Percentiles rank a stretch among this genome's conserved stretches.
These are phyloP conservation scores for Acanthamoeba royreba DNA, from an alignment of 208 protist species.

Conservation along the genomic window DNA sequence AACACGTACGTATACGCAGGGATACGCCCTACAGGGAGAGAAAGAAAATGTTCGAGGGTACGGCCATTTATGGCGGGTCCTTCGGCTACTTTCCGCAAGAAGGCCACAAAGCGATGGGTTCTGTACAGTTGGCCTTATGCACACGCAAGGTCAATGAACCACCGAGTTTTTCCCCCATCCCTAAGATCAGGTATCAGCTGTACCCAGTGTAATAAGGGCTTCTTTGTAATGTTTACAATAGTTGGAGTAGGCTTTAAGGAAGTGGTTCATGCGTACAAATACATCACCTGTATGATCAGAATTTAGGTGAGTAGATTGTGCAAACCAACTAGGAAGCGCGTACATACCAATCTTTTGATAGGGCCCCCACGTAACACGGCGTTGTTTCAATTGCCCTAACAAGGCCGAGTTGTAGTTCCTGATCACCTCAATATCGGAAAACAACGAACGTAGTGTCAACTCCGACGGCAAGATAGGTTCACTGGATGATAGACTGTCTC, in stretches of 20 bases:
- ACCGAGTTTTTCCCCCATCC: too few species aligned
- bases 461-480: conserved; percentile 27
- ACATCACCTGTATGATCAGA: neutral
- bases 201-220: conserved; percentile 4
- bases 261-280: conserved; percentile 33
- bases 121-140: conserved; percentile 25
- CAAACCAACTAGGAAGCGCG: neutral
- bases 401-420: conserved; percentile 18
- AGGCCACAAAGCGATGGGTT: neutral
- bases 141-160: too few species aligned
- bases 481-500: neutral
- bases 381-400: neutral
- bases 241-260: conserved; percentile 35
- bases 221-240: conserved; percentile 47
- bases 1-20: neutral
- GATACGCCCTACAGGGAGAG: neutral
- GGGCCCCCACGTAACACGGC: neutral
- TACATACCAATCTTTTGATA: conserved; percentile 16
- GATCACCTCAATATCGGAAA: conserved; percentile 39
- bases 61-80: neutral
- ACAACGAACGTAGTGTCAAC: conserved; percentile 13
- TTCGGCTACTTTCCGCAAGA: neutral
- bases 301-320: neutral
- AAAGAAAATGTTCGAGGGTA: neutral
- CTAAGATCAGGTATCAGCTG: too few species aligned